phyloP scores from a whole-genome alignment of 352 stramenopile genomes.

The Globisporangium splendens region DNA sequence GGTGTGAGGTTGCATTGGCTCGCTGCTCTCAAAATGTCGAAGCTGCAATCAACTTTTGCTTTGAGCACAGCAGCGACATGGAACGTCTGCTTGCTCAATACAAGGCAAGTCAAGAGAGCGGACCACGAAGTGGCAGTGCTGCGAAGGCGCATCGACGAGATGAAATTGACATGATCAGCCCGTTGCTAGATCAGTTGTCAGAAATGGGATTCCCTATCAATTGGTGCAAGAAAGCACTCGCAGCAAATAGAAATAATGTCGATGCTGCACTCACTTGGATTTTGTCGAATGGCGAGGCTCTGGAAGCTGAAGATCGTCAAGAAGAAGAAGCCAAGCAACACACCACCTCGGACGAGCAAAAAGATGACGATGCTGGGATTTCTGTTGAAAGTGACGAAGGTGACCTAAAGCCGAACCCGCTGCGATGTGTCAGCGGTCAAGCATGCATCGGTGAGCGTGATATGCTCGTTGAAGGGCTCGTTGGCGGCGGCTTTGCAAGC shows the following conservation, averaged over 20 bases:
- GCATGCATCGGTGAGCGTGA: conserved; percentile 82
- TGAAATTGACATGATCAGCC: conserved; percentile 63
- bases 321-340: conserved; percentile 75
- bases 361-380: conserved; percentile 21
- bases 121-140: conserved; percentile 14
- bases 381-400: conserved; percentile 28
- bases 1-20: conserved; percentile 87
- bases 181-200: conserved; percentile 81
- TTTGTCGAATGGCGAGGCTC: conserved; percentile 85
- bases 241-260: conserved; percentile 87
- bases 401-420: conserved; percentile 64
- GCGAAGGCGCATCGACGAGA: conserved; percentile 33
- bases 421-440: conserved; percentile 82
- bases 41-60: conserved; percentile 91
- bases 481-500: conserved; percentile 82
- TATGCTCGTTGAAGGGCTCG: conserved; percentile 82
- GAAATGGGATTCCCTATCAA: conserved; percentile 93
- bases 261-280: conserved; percentile 92
- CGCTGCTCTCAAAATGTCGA: conserved; percentile 88
- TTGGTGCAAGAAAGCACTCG: conserved; percentile 90
- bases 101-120: conserved; percentile 48
- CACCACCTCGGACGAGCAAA: conserved; percentile 24
- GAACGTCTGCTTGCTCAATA: conserved; percentile 81
- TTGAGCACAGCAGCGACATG: conserved; percentile 91
- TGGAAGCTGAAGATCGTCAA: conserved; percentile 84